phyloP scores from a whole-genome alignment of 441 rosid genomes.

The Adansonia gregorii region DNA sequence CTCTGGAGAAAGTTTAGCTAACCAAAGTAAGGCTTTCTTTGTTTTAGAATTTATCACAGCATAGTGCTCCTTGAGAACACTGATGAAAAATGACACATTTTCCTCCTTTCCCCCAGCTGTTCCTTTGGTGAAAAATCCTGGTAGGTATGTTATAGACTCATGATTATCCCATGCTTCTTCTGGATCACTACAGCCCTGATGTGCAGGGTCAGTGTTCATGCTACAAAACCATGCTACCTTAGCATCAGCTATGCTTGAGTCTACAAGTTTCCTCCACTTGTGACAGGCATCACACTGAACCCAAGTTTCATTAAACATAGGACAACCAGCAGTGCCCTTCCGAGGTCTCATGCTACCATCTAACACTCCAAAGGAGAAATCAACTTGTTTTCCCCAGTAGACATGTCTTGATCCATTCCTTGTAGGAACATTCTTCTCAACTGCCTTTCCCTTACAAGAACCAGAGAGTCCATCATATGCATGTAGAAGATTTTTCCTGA shows the following conservation, averaged over 20 bases:
- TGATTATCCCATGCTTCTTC: slow-evolving; percentile 75
- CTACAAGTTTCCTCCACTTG: slow-evolving; percentile 86
- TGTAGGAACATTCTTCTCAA: slow-evolving; percentile 36
- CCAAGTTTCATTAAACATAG: slow-evolving; percentile 63
- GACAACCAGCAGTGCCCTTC: slow-evolving; percentile 40
- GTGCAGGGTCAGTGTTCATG: slow-evolving; percentile 70
- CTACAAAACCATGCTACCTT: slow-evolving; percentile 90
- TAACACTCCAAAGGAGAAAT: slow-evolving; percentile 31
- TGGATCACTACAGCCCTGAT: slow-evolving; percentile 72
- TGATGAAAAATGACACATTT: slow-evolving; percentile 73
- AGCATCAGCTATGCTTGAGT: slow-evolving; percentile 45
- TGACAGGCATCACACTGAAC: slow-evolving; percentile 91
- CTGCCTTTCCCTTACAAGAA: slow-evolving; percentile 39
- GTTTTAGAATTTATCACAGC: slow-evolving; percentile 51
- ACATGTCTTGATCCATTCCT: slow-evolving; percentile 41
- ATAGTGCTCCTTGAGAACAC: slow-evolving; percentile 72
- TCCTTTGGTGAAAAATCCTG: slow-evolving; percentile 78
- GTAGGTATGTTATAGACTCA: slow-evolving; percentile 62
- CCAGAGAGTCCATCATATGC: slow-evolving; percentile 48
- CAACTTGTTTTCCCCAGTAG: slow-evolving; percentile 30
- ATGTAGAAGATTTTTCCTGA: slow-evolving; percentile 64
- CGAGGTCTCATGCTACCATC: slow-evolving; percentile 39
- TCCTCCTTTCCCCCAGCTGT: slow-evolving; percentile 58
- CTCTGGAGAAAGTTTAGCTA: slow-evolving; percentile 68
- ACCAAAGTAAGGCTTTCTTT: slow-evolving; percentile 80